Percentiles rank a stretch among this genome's conserved stretches.
These are phyloP conservation scores for Buxus sempervirens DNA, from an alignment of 164 flowering plant genomes.

Conservation along the genomic window DNA sequence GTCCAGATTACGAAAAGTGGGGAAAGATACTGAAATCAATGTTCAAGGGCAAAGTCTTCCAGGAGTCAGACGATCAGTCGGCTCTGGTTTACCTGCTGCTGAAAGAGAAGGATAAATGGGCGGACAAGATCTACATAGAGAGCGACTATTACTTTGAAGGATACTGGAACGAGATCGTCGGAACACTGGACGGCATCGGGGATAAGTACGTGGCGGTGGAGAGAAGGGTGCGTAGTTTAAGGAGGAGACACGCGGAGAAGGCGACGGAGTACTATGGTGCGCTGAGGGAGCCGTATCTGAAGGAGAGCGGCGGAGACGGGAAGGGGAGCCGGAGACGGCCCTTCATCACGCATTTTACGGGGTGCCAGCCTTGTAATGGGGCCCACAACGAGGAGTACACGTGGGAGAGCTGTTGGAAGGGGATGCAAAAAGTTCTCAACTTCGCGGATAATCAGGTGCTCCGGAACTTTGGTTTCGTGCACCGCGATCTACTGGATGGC, in stretches of 20 bases:
- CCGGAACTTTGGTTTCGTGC: slow-evolving; percentile 61
- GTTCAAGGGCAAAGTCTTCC: slow-evolving; percentile 59
- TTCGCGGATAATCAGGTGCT: slow-evolving; percentile 96
- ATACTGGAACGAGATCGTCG: slow-evolving; percentile 75
- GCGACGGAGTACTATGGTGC: slow-evolving; percentile 47
- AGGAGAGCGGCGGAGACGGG: slow-evolving; percentile 42
- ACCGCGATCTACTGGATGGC: slow-evolving; percentile 38
- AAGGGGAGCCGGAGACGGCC: slow-evolving; percentile 61
- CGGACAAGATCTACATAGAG: slow-evolving; percentile 65
- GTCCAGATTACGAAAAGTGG: slow-evolving; percentile 59
- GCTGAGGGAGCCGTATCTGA: slow-evolving; percentile 45
- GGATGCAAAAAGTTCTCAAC: slow-evolving; percentile 64
- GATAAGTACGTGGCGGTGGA: slow-evolving; percentile 48
- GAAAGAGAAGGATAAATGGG: slow-evolving; percentile 51
- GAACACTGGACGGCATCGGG: slow-evolving; percentile 37
- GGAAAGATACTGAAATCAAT: slow-evolving; percentile 38
- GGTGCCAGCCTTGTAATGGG: slow-evolving; percentile 96
- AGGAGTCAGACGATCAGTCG: slow-evolving; percentile 85
- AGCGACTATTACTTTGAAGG: slow-evolving; percentile 72
- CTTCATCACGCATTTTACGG: slow-evolving; percentile 89
- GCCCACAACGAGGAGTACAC: slow-evolving; percentile 63
- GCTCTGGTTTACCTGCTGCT: slow-evolving; percentile 63
- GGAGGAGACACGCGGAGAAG: slow-evolving; percentile 79
- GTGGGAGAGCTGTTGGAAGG: slow-evolving; percentile 61
- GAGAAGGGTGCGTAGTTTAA: slow-evolving; percentile 26